Percentiles rank a stretch among this genome's conserved stretches.
phyloP scores from a whole-genome alignment of 2,329 filamentous ascomycete species.

The Saccharata proteae region DNA sequence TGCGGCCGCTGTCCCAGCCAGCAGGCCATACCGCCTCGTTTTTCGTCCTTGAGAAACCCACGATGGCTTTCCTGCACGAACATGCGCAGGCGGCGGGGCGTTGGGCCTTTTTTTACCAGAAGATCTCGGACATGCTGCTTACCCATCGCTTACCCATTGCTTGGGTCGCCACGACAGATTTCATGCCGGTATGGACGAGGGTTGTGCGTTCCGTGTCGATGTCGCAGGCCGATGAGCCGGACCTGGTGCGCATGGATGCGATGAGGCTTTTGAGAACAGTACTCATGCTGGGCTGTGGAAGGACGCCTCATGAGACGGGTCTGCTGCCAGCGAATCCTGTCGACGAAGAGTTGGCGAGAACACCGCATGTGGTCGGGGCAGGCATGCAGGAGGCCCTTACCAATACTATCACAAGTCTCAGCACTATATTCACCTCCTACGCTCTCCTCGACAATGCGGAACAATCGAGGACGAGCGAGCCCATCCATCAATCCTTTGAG shows the following conservation, averaged over 20 bases:
- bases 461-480: too few species aligned
- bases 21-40: neutral
- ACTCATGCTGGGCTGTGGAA: constrained; percentile 16
- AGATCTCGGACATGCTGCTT: constrained; percentile 21
- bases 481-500: too few species aligned
- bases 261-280: constrained; percentile 20
- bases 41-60: constrained; percentile 10
- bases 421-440: too few species aligned
- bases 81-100: constrained; percentile 18
- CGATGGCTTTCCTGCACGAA: constrained; percentile 13
- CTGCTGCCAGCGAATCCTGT: too few species aligned
- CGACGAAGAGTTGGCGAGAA: too few species aligned
- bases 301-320: constrained; percentile 18
- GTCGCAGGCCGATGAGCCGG: constrained; percentile 16
- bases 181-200: constrained; percentile 23
- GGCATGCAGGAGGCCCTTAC: too few species aligned
- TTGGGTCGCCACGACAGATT: constrained; percentile 25
- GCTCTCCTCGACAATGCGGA: too few species aligned
- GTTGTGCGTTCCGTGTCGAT: constrained; percentile 21
- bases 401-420: too few species aligned
- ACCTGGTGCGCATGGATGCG: constrained; percentile 16
- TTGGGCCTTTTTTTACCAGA: constrained; percentile 21
- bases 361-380: too few species aligned
- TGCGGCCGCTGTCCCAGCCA: constrained; percentile 17
- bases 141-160: constrained; percentile 23